Evolutionary conservation across 768 basidiomycete genomes (phyloP).

Genomic region (Termitomyces sp.): DNA sequence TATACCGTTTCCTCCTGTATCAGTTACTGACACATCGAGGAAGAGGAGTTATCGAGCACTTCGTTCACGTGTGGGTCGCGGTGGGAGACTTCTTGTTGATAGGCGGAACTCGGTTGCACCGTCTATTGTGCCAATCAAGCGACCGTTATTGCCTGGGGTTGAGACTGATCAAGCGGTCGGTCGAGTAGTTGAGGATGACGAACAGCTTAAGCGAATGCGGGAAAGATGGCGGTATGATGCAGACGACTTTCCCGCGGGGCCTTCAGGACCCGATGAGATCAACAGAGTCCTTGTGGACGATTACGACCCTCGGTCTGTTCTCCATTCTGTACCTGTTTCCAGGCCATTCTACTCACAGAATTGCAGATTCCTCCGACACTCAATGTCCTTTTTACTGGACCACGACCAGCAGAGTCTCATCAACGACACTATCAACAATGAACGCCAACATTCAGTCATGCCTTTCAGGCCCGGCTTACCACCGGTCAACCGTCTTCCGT

Average conservation of each 20-base stretch:
- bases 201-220: neutral
- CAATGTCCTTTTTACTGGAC: neutral
- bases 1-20: neutral
- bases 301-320: neutral
- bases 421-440: neutral
- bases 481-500: neutral
- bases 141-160: neutral
- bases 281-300: neutral
- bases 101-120: conserved; percentile 41
- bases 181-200: neutral
- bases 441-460: neutral
- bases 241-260: neutral
- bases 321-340: neutral
- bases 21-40: conserved; percentile 12
- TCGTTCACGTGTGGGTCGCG: conserved; percentile 76
- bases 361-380: neutral
- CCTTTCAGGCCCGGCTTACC: neutral
- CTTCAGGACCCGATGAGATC: neutral
- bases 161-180: neutral
- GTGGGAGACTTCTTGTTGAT: conserved; percentile 73
- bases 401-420: neutral
- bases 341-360: neutral
- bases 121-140: neutral
- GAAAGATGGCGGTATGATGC: neutral
- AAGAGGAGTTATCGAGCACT: conserved; percentile 36